Base-by-base conservation (phyloP, 176 grass and related monocot genomes). In the Phragmites australis region DNA sequence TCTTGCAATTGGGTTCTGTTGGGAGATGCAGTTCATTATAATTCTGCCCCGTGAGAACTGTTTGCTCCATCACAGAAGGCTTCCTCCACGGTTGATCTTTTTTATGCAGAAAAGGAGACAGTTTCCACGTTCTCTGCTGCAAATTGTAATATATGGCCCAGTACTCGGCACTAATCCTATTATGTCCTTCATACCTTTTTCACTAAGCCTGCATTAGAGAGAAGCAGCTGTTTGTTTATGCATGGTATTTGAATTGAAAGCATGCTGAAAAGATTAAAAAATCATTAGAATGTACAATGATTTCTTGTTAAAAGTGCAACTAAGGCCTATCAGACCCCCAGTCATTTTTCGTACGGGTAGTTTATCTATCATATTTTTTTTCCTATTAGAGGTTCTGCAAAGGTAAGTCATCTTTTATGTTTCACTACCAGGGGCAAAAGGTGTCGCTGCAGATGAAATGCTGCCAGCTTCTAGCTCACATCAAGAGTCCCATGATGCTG, bases 401-500 rank as follows among this genome's bases (percentile, higher is more conserved):
- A 67, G 53, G 61, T 42, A 27, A 67, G 6, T 67, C 41, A 70
- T 89, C 3, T 70, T 45, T 13, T 60, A 37, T 75, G 23, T 55
- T 42, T 9, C 18, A 17, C 62, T 81, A 34, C 19, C 76, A 85
- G 76, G 76, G 8, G 25, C 39, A 27, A 77, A 85, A 81, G 29
- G 14, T 64, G 27, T 45, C 16, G 39, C 41, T 22, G 7, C 19
- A 15, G 82, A 81, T 47, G 77, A 81, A 81, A 19, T 22, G 18
- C 54, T 81, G 1, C 40, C 55, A 23, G 55, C 37, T 71, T 81
- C 77, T 70, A 89, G 41, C 39, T 84, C 87, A 46, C 37, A 85
- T 31, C 77, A 85, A 64, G 77, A 81, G 77, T 68, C 48, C 3
- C 45, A 80, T 31, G 77, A 76, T 77, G 42, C 15, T 71, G 87